Evolutionary conservation across 306 rosid species (phyloP).

Genomic region (Macrotyloma uniflorum): DNA sequence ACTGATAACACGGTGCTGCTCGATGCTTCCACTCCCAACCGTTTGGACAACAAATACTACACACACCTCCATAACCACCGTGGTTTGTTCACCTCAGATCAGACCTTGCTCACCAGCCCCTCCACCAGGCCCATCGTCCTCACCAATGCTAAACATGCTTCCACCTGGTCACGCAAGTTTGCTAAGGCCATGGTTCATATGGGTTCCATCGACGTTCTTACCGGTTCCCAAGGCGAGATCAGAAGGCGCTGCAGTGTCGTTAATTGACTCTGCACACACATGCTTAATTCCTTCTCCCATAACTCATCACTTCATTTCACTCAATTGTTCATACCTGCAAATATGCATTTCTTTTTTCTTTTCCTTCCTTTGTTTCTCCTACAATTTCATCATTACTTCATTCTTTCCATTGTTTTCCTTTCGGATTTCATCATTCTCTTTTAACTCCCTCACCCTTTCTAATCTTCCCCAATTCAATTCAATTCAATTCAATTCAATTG

Average conservation of each 20-base stretch:
- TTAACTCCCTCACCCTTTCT: no score
- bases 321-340: neutral
- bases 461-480: neutral
- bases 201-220: constrained; percentile 49
- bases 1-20: constrained; percentile 21
- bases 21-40: constrained; percentile 42
- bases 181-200: constrained; percentile 52
- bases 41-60: constrained; percentile 50
- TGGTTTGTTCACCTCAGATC: constrained; percentile 50
- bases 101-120: constrained; percentile 23
- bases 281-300: neutral
- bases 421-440: no score
- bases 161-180: constrained; percentile 40
- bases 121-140: constrained; percentile 39
- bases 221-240: constrained; percentile 43
- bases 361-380: neutral
- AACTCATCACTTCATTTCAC: neutral
- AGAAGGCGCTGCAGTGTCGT: constrained; percentile 34
- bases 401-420: neutral
- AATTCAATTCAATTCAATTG: neutral
- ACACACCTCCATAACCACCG: constrained; percentile 20
- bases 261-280: constrained; percentile 1
- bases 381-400: neutral
- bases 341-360: neutral
- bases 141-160: constrained; percentile 34